Base-by-base conservation (phyloP, 352 stramenopile genomes). In the Globisporangium orthogonon region DNA sequence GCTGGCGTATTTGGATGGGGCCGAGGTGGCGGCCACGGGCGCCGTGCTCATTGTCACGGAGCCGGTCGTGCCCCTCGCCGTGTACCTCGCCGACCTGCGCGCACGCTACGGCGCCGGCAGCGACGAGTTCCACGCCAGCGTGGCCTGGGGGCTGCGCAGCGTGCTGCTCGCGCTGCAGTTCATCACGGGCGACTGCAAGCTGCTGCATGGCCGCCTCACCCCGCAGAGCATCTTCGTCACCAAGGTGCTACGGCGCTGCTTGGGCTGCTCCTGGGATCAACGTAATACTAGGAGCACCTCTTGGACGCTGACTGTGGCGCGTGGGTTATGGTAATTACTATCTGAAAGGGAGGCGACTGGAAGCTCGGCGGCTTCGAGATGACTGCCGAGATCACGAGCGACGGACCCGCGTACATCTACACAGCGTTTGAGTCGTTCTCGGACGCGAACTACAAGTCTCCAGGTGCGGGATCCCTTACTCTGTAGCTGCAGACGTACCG, bases 41-140 rank as follows among this genome's bases (percentile, higher is more conserved):
- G 89, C 92, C 56, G 71, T 98, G 7, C 80, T 98, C 35, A 87
- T 98, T 64, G 86, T 98, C 9, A 98, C 96, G 3, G 96, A 98
- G 76, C 73, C 82, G n/a, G 94, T 96, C 49, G 82, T 89, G 54
- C 82, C 92, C 3, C 73, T 98, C 13, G 77, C 84, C 40, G 67
- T 89, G 61, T 98, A 93, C 71, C 74, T 98, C 14, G 82, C 89
- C 4, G 65, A 72, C 45, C 66, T 94, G 51, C 73, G 78, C 18
- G 70, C 71, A 61, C 61, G 92, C 56, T 83, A 91, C 62, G 69
- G 76, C 58, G 59, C 45, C 35, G 52, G 62, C 35, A 86, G 75
- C 51, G 77, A 90, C 47, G 83, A 89, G 55, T 88, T 91, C 66
- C 59, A 76, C 13, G 89, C 94, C 69, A 91, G 89, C 41, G 70